Percentiles rank a stretch among this genome's conserved stretches.
phyloP scores from a whole-genome alignment of 345 rosid species.

The Punica granatum region DNA sequence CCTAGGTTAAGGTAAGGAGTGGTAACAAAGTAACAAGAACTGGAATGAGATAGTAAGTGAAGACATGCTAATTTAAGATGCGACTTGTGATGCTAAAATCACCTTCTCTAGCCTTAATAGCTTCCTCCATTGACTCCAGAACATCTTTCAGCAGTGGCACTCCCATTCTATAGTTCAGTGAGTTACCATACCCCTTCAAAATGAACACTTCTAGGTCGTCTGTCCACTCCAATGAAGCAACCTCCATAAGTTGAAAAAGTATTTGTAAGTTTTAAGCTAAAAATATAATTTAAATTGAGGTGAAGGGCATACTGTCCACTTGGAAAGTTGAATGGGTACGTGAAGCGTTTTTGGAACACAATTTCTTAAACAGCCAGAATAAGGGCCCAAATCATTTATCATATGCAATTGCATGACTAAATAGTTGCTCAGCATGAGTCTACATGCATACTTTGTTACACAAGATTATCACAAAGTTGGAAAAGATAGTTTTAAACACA shows the following conservation, averaged over 20 bases:
- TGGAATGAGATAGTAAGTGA: background rate
- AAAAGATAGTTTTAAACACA: background rate
- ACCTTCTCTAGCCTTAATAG: conserved; percentile 79
- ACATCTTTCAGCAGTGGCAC: conserved; percentile 82
- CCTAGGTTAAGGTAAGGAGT: background rate
- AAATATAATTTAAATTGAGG: background rate
- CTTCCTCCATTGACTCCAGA: conserved; percentile 79
- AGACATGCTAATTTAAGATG: background rate
- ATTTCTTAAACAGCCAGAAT: background rate
- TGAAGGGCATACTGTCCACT: background rate
- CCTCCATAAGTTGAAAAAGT: conserved; percentile 27
- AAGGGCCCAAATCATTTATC: background rate
- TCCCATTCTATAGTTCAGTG: conserved; percentile 86
- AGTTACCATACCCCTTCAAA: conserved; percentile 79
- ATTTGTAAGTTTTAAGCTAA: background rate
- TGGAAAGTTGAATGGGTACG: background rate
- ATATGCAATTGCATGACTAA: background rate
- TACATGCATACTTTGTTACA: background rate
- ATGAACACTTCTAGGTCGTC: conserved; percentile 80
- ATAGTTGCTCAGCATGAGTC: background rate
- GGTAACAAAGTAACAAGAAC: background rate
- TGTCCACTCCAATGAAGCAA: conserved; percentile 91
- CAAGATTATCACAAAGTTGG: background rate
- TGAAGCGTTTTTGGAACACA: background rate
- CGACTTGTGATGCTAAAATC: conserved; percentile 6